phyloP scores from a whole-genome alignment of 306 rosid genomes.

The Lupinus albus region DNA sequence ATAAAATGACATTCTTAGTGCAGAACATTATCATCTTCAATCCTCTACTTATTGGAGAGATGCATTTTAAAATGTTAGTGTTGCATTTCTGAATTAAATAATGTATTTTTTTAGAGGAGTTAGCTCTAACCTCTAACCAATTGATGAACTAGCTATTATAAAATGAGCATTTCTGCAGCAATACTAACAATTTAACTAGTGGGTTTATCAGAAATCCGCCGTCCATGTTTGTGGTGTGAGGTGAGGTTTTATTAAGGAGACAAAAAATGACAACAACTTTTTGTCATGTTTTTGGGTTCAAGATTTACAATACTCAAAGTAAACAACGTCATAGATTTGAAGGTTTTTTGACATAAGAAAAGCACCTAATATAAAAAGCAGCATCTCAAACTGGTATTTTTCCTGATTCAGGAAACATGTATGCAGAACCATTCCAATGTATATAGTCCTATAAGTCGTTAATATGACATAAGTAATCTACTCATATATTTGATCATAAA shows the following conservation, averaged over 20 bases:
- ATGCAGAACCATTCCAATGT: too few relatives aligned
- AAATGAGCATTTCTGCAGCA: background rate
- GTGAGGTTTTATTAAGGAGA: slow-evolving; percentile 8
- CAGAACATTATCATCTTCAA: too few relatives aligned
- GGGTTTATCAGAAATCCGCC: slow-evolving; percentile 27
- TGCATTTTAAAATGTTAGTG: slow-evolving; percentile 1
- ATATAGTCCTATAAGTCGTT: too few relatives aligned
- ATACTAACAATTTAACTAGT: slow-evolving; percentile 13
- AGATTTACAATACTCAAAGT: too few relatives aligned
- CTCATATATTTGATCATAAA: too few relatives aligned
- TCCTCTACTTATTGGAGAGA: background rate
- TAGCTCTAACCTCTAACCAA: slow-evolving; percentile 1
- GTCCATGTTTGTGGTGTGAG: slow-evolving; percentile 24
- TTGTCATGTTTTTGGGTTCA: background rate
- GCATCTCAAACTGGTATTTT: too few relatives aligned
- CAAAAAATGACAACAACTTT: background rate
- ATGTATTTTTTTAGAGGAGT: background rate
- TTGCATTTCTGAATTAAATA: background rate
- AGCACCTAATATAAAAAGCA: too few relatives aligned
- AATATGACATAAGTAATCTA: too few relatives aligned
- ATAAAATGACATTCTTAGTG: background rate
- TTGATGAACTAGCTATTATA: background rate
- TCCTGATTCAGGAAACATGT: too few relatives aligned
- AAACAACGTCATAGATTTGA: too few relatives aligned
- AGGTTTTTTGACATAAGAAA: too few relatives aligned